Conservation (phyloP, 495 filamentous ascomycete species). For the Parmelia sp. region DNA sequence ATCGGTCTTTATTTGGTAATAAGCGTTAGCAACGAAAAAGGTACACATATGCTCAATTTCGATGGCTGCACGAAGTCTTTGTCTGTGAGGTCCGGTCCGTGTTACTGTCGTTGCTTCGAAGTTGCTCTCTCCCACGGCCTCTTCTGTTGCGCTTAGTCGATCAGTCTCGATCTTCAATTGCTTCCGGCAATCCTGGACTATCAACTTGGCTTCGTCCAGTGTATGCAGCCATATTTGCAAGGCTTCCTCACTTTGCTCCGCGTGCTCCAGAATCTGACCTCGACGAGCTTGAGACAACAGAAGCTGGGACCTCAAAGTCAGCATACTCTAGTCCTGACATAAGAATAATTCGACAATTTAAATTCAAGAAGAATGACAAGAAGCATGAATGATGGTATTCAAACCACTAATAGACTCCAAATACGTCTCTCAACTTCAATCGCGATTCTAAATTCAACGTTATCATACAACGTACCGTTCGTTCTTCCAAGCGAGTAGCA, state of each 20-base stretch:
- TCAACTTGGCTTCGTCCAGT: constrained; percentile 43
- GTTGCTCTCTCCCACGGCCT: constrained; percentile 34
- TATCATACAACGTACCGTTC: constrained; percentile 27
- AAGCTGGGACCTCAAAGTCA: constrained; percentile 23
- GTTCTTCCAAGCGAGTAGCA: constrained; percentile 57
- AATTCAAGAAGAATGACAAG: not conserved
- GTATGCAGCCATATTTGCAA: constrained; percentile 60
- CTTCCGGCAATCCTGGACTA: constrained; percentile 59
- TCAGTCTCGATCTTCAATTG: constrained; percentile 49
- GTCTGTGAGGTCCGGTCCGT: constrained; percentile 52
- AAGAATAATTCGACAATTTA: not conserved
- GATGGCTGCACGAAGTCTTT: constrained; percentile 61
- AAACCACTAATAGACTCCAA: no score
- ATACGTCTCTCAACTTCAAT: no score
- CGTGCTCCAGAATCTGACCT: constrained; percentile 71
- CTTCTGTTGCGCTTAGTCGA: constrained; percentile 26
- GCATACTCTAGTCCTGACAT: not conserved
- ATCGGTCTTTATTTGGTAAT: constrained; percentile 73
- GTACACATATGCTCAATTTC: constrained; percentile 74
- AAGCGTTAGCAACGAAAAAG: constrained; percentile 79
- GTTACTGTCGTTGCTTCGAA: constrained; percentile 39
- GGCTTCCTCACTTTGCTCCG: constrained; percentile 50
- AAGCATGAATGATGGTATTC: no score
- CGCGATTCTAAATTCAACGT: no score
- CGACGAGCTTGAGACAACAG: constrained; percentile 55